These are phyloP conservation scores for Amphibolis antarctica DNA, from an alignment of 106 monocot genomes.

Conservation along the genomic window DNA sequence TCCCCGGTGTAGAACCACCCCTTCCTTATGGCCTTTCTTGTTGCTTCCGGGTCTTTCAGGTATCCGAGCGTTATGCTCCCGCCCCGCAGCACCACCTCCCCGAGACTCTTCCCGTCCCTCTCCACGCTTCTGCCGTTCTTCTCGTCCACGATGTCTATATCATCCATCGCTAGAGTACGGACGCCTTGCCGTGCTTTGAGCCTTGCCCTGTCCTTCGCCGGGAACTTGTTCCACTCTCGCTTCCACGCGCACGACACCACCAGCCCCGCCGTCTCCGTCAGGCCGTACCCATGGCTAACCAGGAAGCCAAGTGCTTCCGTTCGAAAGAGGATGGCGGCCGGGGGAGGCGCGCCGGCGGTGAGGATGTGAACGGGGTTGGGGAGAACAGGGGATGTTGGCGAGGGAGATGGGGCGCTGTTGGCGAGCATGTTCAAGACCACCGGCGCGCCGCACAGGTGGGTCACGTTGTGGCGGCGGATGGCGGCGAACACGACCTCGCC, in stretches of 20 bases:
- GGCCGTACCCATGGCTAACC: constrained; percentile 44
- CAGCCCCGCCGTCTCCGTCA: constrained; percentile 32
- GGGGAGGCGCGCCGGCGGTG: constrained; percentile 61
- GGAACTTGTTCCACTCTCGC: constrained; percentile 18
- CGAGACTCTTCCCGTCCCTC: constrained; percentile 31
- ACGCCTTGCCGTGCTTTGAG: constrained; percentile 36
- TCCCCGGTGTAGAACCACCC: constrained; percentile 88
- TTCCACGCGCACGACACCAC: constrained; percentile 28
- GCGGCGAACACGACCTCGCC: constrained; percentile 29
- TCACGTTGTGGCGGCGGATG: constrained; percentile 36
- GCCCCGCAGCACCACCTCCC: constrained; percentile 59
- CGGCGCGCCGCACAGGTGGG: constrained; percentile 76
- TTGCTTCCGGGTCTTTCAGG: constrained; percentile 46
- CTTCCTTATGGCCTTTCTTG: constrained; percentile 11
- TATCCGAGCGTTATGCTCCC: constrained; percentile 65
- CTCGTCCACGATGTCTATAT: constrained; percentile 35
- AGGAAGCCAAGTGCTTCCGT: constrained; percentile 38
- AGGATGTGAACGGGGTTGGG: constrained; percentile 26
- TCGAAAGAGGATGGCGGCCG: constrained; percentile 34
- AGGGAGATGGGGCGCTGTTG: constrained; percentile 14
- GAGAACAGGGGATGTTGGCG: background rate
- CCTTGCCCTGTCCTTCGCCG: constrained; percentile 23
- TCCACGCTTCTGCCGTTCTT: constrained; percentile 31
- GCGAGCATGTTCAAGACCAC: constrained; percentile 80
- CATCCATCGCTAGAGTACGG: constrained; percentile 33